Evolutionary conservation across 2,329 filamentous ascomycete genomes (phyloP).

Genomic region (Curvularia lunata): DNA sequence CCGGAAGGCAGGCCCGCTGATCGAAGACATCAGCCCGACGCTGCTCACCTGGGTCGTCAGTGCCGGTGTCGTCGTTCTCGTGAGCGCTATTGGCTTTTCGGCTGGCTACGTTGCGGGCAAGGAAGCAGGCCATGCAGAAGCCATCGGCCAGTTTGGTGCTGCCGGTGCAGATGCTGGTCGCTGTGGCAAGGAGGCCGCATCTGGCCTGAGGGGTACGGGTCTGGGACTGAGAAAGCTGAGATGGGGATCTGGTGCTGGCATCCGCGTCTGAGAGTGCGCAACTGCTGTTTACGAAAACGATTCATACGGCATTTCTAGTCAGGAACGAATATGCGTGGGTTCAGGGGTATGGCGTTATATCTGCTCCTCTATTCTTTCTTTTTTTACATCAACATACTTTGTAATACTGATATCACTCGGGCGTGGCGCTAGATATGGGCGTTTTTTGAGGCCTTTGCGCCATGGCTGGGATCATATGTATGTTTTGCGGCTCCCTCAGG

Average conservation of each 20-base stretch:
- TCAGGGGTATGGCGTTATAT: background rate
- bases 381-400: background rate
- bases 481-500: background rate
- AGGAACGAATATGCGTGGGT: constrained; percentile 3
- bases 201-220: constrained; percentile 34
- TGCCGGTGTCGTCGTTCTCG: constrained; percentile 68
- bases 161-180: constrained; percentile 40
- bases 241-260: constrained; percentile 39
- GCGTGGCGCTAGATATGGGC: constrained; percentile 5
- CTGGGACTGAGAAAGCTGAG: constrained; percentile 42
- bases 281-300: constrained; percentile 2
- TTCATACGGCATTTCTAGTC: constrained; percentile 5
- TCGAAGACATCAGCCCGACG: constrained; percentile 61
- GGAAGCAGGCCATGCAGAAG: constrained; percentile 63
- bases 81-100: constrained; percentile 69
- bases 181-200: constrained; percentile 44
- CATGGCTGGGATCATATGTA: background rate
- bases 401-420: constrained; percentile 1
- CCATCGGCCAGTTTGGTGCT: constrained; percentile 40
- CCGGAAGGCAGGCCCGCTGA: constrained; percentile 42
- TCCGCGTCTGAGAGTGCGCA: constrained; percentile 17
- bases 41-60: constrained; percentile 70
- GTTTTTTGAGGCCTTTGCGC: constrained; percentile 1
- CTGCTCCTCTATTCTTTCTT: no score
- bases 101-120: constrained; percentile 68